A percentile compares a stretch with the other conserved stretches of the same genome.
These are phyloP conservation scores for Corymbia citriodora DNA, from an alignment of 441 rosid species.

Conservation along the genomic window DNA sequence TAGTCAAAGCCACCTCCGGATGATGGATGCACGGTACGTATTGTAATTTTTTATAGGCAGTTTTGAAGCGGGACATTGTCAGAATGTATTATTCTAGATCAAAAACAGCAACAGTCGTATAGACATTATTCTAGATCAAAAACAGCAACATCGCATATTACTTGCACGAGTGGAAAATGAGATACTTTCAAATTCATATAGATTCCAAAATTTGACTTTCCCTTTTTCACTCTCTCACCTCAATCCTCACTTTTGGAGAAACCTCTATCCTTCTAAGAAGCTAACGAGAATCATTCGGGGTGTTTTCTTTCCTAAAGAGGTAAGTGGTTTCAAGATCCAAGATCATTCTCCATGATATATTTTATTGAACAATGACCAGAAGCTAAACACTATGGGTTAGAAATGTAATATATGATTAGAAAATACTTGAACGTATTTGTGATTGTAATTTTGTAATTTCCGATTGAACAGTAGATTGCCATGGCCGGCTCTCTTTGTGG, in stretches of 20 bases:
- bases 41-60: no score
- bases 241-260: slow-evolving; percentile 10
- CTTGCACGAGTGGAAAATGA: background rate
- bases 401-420: background rate
- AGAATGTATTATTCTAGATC: no score
- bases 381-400: background rate
- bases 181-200: background rate
- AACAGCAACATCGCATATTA: no score
- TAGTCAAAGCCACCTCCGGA: background rate
- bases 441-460: no score
- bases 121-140: no score
- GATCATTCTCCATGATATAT: background rate
- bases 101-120: no score
- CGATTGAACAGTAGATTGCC: no score
- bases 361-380: background rate
- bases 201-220: background rate
- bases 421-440: background rate
- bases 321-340: background rate
- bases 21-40: no score
- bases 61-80: no score
- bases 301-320: background rate
- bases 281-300: background rate
- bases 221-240: slow-evolving; percentile 6
- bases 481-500: no score
- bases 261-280: background rate